These are phyloP conservation scores for Achaetomium macrosporum DNA, from an alignment of 2,329 filamentous ascomycete species.

Conservation along the genomic window DNA sequence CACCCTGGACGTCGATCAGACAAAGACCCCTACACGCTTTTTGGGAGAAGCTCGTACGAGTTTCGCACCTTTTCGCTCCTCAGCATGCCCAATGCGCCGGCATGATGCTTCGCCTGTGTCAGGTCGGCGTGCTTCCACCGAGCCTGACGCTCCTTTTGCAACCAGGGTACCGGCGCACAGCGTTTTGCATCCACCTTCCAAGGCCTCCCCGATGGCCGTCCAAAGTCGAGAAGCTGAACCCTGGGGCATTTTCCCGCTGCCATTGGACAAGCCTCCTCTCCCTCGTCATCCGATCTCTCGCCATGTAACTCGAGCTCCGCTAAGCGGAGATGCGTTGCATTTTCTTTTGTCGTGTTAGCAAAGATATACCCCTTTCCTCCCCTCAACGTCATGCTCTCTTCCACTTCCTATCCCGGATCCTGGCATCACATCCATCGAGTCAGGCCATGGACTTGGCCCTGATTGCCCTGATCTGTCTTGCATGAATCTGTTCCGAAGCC, in stretches of 20 bases:
- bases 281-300: not conserved
- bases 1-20: slow-evolving; percentile 19
- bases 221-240: not conserved
- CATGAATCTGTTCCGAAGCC: slow-evolving; percentile 8
- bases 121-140: not conserved
- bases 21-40: not conserved
- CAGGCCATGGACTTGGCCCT: slow-evolving; percentile 18
- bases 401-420: not conserved
- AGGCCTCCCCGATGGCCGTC: not conserved
- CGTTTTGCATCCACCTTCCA: not conserved
- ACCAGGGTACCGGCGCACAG: not conserved
- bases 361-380: not conserved
- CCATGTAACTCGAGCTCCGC: not conserved
- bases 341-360: not conserved
- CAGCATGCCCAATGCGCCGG: not conserved
- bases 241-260: not conserved
- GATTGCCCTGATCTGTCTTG: slow-evolving; percentile 21
- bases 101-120: slow-evolving; percentile 3
- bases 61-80: not conserved
- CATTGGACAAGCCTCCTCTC: slow-evolving; percentile 9
- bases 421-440: slow-evolving; percentile 8
- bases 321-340: not conserved
- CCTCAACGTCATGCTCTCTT: not conserved
- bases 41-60: not conserved
- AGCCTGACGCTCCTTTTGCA: not conserved